Conservation (phyloP, 202 grass and related monocot genomes). For the Panicum hallii region DNA sequence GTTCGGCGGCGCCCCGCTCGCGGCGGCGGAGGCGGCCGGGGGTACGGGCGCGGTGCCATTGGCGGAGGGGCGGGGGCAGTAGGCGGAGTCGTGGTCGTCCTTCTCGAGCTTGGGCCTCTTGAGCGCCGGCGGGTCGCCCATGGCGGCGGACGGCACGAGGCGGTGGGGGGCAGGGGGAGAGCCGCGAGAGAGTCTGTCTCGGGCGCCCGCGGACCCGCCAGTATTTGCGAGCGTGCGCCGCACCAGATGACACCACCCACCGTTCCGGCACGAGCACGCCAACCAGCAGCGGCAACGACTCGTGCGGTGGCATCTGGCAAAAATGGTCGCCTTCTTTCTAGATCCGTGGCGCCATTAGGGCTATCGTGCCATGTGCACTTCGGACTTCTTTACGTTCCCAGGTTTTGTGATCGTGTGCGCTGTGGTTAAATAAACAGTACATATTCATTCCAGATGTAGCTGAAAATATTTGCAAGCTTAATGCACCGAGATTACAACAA, state of each 20-base stretch:
- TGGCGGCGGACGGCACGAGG: conserved; percentile 28
- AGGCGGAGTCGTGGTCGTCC: conserved; percentile 26
- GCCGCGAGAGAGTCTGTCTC: neutral
- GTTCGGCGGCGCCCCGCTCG: neutral
- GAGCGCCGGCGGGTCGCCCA: conserved; percentile 60
- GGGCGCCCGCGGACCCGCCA: neutral
- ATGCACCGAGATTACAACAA: conserved; percentile 10
- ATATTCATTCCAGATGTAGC: neutral
- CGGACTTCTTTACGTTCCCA: neutral
- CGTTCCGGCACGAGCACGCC: no score
- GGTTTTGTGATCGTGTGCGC: neutral
- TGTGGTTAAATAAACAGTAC: neutral
- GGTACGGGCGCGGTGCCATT: conserved; percentile 24
- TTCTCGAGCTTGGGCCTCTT: conserved; percentile 85
- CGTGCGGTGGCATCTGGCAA: no score
- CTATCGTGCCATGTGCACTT: no score
- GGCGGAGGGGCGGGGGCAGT: conserved; percentile 9
- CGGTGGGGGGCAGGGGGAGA: neutral
- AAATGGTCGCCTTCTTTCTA: no score
- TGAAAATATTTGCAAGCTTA: neutral
- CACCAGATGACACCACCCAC: neutral
- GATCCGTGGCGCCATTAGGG: no score
- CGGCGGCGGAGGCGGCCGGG: neutral
- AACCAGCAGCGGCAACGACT: no score
- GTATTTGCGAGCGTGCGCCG: neutral